phyloP scores from a whole-genome alignment of 768 basidiomycete genomes.

The Hygrophorus russula region DNA sequence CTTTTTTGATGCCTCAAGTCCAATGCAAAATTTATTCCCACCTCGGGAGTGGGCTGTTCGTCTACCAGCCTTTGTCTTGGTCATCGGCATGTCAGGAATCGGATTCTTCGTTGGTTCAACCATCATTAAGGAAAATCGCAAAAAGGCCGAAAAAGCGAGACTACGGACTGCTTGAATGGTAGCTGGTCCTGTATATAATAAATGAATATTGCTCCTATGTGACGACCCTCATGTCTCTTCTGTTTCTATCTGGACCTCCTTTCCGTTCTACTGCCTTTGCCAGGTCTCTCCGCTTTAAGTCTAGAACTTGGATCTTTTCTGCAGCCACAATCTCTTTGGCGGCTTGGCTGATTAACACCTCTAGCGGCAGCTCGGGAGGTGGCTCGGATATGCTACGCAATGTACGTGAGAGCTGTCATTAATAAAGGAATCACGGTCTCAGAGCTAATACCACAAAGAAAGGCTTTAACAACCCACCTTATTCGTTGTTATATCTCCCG shows the following conservation, averaged over 20 bases:
- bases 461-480: slow-evolving; percentile 29
- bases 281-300: slow-evolving; percentile 22
- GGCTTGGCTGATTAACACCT: slow-evolving; percentile 43
- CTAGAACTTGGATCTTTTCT: slow-evolving; percentile 53
- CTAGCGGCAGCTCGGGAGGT: slow-evolving; percentile 31
- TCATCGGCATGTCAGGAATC: slow-evolving; percentile 71
- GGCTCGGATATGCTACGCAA: slow-evolving; percentile 41
- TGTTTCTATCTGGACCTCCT: slow-evolving; percentile 6
- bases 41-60: slow-evolving; percentile 88
- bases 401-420: slow-evolving; percentile 41
- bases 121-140: slow-evolving; percentile 62
- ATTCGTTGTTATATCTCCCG: slow-evolving; percentile 33
- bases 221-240: background rate
- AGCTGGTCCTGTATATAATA: background rate
- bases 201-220: background rate
- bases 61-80: slow-evolving; percentile 72
- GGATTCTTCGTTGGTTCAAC: slow-evolving; percentile 74
- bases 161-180: slow-evolving; percentile 44
- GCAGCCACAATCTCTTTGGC: slow-evolving; percentile 54
- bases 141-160: slow-evolving; percentile 51
- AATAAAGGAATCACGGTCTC: slow-evolving; percentile 4
- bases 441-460: background rate
- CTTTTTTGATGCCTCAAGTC: slow-evolving; percentile 67
- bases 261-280: slow-evolving; percentile 19
- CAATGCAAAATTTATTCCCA: slow-evolving; percentile 73